A percentile compares a stretch with the other conserved stretches of the same genome.
These are phyloP conservation scores for Sporothrix inflata DNA, from an alignment of 2,329 filamentous ascomycete species.

Conservation along the genomic window DNA sequence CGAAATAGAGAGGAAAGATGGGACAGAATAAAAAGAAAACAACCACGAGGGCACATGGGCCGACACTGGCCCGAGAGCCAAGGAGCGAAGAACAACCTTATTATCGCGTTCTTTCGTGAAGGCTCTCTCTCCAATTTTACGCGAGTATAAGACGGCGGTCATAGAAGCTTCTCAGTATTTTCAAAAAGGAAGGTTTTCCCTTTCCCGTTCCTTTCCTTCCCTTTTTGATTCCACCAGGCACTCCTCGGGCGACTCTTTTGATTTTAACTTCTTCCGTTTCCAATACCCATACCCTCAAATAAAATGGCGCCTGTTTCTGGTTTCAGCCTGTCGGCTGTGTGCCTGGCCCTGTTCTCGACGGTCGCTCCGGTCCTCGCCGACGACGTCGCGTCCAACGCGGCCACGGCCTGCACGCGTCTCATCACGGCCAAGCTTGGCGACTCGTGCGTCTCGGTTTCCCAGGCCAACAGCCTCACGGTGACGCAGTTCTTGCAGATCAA, in stretches of 20 bases:
- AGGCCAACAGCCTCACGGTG: constrained; percentile 35
- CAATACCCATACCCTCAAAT: neutral
- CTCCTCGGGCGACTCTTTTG: neutral
- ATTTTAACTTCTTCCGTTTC: neutral
- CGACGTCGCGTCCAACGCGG: neutral
- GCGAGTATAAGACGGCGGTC: neutral
- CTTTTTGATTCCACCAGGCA: neutral
- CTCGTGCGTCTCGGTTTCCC: constrained; percentile 36
- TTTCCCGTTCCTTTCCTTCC: neutral
- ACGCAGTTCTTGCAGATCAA: constrained; percentile 31
- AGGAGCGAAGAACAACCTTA: neutral
- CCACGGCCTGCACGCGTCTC: constrained; percentile 32
- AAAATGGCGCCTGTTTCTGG: neutral
- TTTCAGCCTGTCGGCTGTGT: constrained; percentile 12
- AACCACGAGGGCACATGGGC: neutral
- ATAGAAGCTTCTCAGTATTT: too few species aligned
- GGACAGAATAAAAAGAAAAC: neutral
- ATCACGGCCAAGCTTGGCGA: constrained; percentile 37
- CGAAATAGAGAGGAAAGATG: neutral
- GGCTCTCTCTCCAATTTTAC: neutral
- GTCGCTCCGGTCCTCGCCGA: neutral
- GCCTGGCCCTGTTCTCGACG: neutral
- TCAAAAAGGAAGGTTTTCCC: neutral
- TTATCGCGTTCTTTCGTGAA: neutral
- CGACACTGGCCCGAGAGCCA: neutral